These are phyloP conservation scores for Tulasnella sp. DNA, from an alignment of 768 basidiomycete species.

Conservation along the genomic window DNA sequence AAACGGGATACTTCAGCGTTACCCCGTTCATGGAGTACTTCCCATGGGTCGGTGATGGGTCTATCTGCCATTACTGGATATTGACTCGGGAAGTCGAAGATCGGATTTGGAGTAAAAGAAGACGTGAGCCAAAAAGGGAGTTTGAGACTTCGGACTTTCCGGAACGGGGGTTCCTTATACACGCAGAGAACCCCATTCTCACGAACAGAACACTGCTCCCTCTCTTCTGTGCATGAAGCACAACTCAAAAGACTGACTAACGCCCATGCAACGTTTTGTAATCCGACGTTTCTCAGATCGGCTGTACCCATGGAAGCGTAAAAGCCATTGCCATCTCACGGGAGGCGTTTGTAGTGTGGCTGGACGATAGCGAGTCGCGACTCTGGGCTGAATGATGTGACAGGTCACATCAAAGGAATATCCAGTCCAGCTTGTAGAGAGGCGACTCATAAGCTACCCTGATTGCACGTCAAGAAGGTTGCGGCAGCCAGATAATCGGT, in stretches of 20 bases:
- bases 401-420: not conserved
- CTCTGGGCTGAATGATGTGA: not conserved
- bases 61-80: not conserved
- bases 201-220: not conserved
- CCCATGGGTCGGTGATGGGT: not conserved
- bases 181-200: not conserved
- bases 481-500: not conserved
- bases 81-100: not conserved
- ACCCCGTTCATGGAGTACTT: too few relatives aligned
- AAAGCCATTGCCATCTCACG: too few relatives aligned
- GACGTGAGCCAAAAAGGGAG: not conserved
- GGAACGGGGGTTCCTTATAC: not conserved
- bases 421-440: conserved; percentile 2
- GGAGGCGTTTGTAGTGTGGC: too few relatives aligned
- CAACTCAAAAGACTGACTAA: not conserved
- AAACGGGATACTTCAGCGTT: not conserved
- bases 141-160: not conserved
- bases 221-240: not conserved
- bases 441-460: not conserved
- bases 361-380: not conserved
- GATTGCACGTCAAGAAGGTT: conserved; percentile 5
- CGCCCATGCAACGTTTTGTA: not conserved
- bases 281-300: not conserved
- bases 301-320: not conserved
- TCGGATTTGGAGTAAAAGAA: not conserved